Evolutionary conservation across 495 filamentous ascomycete species (phyloP).

Genomic region (Trichoderma reesei): DNA sequence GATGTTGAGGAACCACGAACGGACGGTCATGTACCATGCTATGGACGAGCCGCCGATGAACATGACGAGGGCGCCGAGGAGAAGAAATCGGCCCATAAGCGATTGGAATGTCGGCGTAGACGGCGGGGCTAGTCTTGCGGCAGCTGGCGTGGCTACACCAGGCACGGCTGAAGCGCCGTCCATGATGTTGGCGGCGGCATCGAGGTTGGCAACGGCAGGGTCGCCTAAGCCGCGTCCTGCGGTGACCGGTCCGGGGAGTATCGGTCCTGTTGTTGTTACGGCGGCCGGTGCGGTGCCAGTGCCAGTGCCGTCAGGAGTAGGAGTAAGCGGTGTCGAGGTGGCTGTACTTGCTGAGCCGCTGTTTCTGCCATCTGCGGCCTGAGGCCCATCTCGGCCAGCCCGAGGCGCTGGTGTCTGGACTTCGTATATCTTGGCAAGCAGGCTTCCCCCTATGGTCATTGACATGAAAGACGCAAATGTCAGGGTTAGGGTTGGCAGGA

Average conservation of each 20-base stretch:
- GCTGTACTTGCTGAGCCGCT: conserved; percentile 15
- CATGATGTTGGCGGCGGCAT: conserved; percentile 45
- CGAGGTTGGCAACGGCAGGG: conserved; percentile 59
- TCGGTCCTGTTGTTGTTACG: not conserved
- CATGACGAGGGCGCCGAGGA: conserved; percentile 57
- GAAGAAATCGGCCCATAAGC: conserved; percentile 71
- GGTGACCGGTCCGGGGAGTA: conserved; percentile 55
- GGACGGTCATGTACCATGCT: conserved; percentile 60
- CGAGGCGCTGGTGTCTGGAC: conserved; percentile 76
- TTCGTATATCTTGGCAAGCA: conserved; percentile 79
- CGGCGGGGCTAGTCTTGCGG: conserved; percentile 10
- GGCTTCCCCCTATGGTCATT: conserved; percentile 62
- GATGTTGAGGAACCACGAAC: conserved; percentile 59
- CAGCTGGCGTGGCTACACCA: conserved; percentile 10
- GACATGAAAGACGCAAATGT: conserved; percentile 58
- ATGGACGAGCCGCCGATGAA: conserved; percentile 68
- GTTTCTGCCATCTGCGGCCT: conserved; percentile 12
- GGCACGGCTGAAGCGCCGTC: conserved; percentile 27
- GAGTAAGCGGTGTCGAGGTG: conserved; percentile 21
- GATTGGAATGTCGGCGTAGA: conserved; percentile 46
- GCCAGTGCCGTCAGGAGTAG: conserved; percentile 23
- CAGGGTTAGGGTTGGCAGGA: conserved; percentile 65
- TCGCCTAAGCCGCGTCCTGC: conserved; percentile 28
- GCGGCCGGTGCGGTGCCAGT: conserved; percentile 11
- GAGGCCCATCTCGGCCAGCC: conserved; percentile 36